phyloP scores from a whole-genome alignment of 495 filamentous ascomycete species.

The Paragyromitra xinjiangensis region DNA sequence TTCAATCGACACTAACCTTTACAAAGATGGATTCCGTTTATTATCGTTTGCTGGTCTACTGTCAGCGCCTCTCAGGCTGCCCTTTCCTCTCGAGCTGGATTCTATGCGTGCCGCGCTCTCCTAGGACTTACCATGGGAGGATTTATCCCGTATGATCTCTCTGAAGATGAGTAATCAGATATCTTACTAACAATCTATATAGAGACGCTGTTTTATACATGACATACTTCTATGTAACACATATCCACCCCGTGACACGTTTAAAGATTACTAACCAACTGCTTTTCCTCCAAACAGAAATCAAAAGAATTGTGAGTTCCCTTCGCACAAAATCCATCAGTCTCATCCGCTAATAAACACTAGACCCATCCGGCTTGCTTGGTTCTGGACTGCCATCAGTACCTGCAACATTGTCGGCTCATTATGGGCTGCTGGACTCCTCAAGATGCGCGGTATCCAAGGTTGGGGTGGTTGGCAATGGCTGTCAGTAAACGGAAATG shows the following conservation, averaged over 20 bases:
- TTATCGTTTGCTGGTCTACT: slow-evolving; percentile 63
- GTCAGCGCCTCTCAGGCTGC: slow-evolving; percentile 60
- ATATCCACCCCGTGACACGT: neutral
- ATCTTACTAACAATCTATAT: slow-evolving; percentile 29
- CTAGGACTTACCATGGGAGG: slow-evolving; percentile 64
- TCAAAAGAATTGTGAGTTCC: slow-evolving; percentile 60
- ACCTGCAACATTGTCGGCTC: slow-evolving; percentile 63
- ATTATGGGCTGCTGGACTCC: slow-evolving; percentile 64
- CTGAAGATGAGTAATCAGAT: neutral
- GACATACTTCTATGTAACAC: slow-evolving; percentile 63
- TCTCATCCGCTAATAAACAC: neutral
- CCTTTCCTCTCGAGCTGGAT: slow-evolving; percentile 58
- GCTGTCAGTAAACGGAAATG: slow-evolving; percentile 51
- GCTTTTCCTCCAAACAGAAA: slow-evolving; percentile 47
- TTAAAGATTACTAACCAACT: slow-evolving; percentile 10
- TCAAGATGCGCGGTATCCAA: slow-evolving; percentile 64
- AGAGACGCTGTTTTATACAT: slow-evolving; percentile 64
- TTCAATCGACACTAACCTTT: neutral
- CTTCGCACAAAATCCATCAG: neutral
- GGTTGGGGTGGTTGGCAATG: slow-evolving; percentile 65
- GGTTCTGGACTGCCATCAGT: slow-evolving; percentile 64
- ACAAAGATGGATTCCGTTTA: slow-evolving; percentile 61
- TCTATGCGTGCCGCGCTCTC: slow-evolving; percentile 61
- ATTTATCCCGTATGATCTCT: slow-evolving; percentile 59
- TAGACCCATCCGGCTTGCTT: slow-evolving; percentile 61